Base-by-base conservation (phyloP, 352 stramenopile genomes). In the Phytophthora boehmeriae region DNA sequence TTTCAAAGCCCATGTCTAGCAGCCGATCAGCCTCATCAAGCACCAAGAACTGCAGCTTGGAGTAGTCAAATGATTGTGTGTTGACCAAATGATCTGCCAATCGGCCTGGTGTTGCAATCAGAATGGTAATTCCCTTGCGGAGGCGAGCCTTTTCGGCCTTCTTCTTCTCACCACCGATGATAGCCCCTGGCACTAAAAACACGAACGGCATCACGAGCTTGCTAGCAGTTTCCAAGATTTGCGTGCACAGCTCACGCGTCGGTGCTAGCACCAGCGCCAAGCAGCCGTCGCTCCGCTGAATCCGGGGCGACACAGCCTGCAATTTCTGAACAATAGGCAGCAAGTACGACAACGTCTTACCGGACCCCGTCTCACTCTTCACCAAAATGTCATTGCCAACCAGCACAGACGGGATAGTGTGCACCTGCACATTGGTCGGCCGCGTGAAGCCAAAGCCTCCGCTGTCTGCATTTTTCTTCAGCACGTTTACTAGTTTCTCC, bases 1-100 rank as follows among this genome's bases (percentile, higher is more conserved):
- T 98, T 76, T 99, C 97, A 65, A 99, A 99, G 25, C 97, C 98
- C 98, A 99, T 99, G 74, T 99, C 98, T 14, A 99, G 75, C 92
- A 99, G 97, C 32, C 97, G 88, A 92, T 99, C 98, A 67, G 97
- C 97, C 66, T 99, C 98, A 68, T 99, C 98, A 0, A 99, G 81
- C 16, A 99, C 88, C 25, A 99, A 81, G 78, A 99, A 93, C 38
- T 93, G 89, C 30, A 99, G 93, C 25, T 73, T 73, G 16, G 77
- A 63, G 56, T 99, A 93, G 50, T 83, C 87, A 52, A 99, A 92
- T 43, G 87, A 82, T 20, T 96, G 89, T 23, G 96, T 93, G 66
- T 99, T 97, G 17, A 99, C 82, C n/a, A 99, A 71, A 36, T 93
- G 73, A 64, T 99, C 98, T 13, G 98, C 87, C 6, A 99, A 73